phyloP scores from a whole-genome alignment of 2,329 filamentous ascomycete species.

The Ciborinia camelliae region DNA sequence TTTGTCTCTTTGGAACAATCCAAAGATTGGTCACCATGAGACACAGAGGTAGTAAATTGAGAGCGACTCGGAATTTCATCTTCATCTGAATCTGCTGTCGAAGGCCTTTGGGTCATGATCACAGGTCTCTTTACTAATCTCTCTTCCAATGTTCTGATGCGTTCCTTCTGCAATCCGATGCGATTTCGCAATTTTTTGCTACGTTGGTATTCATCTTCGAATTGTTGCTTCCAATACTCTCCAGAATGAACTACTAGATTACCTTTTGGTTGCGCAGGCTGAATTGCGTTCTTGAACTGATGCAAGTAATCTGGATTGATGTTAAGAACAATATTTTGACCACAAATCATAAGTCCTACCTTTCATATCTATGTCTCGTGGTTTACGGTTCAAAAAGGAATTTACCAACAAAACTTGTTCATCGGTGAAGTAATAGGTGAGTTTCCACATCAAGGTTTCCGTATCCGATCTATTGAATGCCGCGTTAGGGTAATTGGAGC shows the following conservation, averaged over 20 bases:
- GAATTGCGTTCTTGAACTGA: not conserved
- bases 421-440: not conserved
- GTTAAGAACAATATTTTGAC: not conserved
- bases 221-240: conserved; percentile 7
- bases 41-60: too few species aligned
- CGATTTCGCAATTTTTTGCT: not conserved
- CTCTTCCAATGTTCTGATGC: not conserved
- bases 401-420: not conserved
- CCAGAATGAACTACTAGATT: not conserved
- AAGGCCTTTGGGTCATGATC: not conserved
- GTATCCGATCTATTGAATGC: not conserved
- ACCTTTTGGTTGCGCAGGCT: not conserved
- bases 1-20: not conserved
- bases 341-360: not conserved
- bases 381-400: not conserved
- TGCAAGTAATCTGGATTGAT: not conserved
- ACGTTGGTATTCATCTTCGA: not conserved
- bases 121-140: not conserved
- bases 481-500: too few species aligned
- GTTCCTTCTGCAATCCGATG: too few species aligned
- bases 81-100: not conserved
- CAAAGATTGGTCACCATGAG: not conserved
- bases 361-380: not conserved
- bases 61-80: not conserved
- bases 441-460: too few species aligned